Percentiles rank a stretch among this genome's conserved stretches.
These are phyloP conservation scores for Talaromyces sp. DNA, from an alignment of 2,329 filamentous ascomycete genomes.

Conservation along the genomic window DNA sequence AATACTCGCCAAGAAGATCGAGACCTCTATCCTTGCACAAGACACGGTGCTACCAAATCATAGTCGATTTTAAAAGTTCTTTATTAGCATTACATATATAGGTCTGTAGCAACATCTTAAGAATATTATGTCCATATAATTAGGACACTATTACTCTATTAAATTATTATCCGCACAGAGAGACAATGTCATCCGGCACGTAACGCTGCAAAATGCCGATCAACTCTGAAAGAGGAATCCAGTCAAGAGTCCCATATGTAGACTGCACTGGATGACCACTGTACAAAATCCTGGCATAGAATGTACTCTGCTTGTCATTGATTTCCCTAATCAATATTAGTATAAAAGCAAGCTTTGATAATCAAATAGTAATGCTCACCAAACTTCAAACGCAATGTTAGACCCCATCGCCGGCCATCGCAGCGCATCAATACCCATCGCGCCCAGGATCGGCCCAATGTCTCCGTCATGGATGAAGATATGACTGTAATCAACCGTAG, in stretches of 20 bases:
- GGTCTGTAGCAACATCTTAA: no score
- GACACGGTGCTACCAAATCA: no score
- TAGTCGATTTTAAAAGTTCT: no score
- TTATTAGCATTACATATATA: no score
- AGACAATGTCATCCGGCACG: conserved; percentile 18
- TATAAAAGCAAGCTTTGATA: background rate
- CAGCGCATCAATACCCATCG: conserved; percentile 29
- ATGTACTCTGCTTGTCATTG: conserved; percentile 3
- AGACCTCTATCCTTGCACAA: no score
- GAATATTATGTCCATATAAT: no score
- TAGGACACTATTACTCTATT: background rate
- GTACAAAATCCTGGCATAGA: conserved; percentile 25
- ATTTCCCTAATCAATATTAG: conserved; percentile 17
- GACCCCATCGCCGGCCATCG: conserved; percentile 38
- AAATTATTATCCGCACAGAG: conserved; percentile 13
- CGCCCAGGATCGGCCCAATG: conserved; percentile 29
- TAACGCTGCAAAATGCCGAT: conserved; percentile 13
- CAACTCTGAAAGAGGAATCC: conserved; percentile 14
- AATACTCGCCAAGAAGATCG: no score
- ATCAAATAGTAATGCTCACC: conserved; percentile 18
- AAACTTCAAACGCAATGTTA: conserved; percentile 35
- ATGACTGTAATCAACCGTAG: conserved; percentile 26
- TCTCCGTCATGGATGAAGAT: conserved; percentile 36
- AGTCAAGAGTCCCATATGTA: conserved; percentile 18
- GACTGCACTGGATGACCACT: conserved; percentile 19